A percentile compares a stretch with the other conserved stretches of the same genome.
Evolutionary conservation across 2,329 filamentous ascomycete genomes (phyloP).

Genomic region (Hysterium pulicare): DNA sequence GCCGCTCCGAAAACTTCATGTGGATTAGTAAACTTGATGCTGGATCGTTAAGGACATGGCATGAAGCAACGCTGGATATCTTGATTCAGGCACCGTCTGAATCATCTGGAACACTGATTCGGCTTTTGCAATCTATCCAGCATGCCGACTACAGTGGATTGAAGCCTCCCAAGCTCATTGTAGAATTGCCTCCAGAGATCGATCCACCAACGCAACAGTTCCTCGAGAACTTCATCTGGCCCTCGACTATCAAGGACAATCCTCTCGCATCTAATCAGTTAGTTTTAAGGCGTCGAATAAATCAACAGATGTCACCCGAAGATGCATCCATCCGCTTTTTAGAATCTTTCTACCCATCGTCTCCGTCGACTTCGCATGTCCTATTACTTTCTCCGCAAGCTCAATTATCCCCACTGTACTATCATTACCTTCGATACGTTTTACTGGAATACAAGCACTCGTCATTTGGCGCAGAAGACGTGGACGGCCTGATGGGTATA

Average conservation of each 20-base stretch:
- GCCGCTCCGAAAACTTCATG: constrained; percentile 59
- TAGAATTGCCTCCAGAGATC: constrained; percentile 73
- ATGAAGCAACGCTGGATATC: constrained; percentile 74
- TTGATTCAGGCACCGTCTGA: constrained; percentile 71
- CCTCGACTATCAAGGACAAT: constrained; percentile 46
- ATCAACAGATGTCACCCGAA: constrained; percentile 58
- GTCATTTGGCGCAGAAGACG: constrained; percentile 44
- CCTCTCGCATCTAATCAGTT: constrained; percentile 48
- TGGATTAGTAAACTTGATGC: constrained; percentile 81
- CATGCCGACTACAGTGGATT: constrained; percentile 72
- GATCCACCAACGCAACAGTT: constrained; percentile 64
- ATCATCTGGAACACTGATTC: constrained; percentile 70
- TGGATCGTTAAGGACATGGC: constrained; percentile 70
- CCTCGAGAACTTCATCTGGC: constrained; percentile 66
- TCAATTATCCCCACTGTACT: constrained; percentile 77
- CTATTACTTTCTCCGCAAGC: constrained; percentile 79
- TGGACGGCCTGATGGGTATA: constrained; percentile 65
- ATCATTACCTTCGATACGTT: constrained; percentile 78
- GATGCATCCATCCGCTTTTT: constrained; percentile 73
- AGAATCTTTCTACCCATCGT: constrained; percentile 81
- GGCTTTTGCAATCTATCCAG: constrained; percentile 72
- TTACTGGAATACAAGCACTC: constrained; percentile 78
- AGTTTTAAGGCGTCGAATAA: constrained; percentile 71
- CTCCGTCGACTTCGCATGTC: constrained; percentile 65
- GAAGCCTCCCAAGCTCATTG: constrained; percentile 69